Conservation (phyloP, 2,329 filamentous ascomycete genomes). For the Colletotrichum caudatum region DNA sequence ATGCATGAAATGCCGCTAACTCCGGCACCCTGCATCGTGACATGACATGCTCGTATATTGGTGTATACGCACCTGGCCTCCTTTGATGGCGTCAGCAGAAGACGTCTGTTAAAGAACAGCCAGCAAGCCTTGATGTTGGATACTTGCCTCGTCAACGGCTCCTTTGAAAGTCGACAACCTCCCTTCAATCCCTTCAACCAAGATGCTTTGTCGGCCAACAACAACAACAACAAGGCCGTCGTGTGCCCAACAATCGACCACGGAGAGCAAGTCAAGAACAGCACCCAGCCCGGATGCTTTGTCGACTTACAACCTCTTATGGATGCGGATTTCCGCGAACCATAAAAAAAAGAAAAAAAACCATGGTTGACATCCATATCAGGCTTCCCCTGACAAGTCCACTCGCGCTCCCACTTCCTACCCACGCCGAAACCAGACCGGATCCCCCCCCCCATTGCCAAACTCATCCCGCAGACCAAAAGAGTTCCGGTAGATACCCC, state of each 20-base stretch:
- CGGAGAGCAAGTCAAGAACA: background rate
- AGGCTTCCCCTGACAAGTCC: background rate
- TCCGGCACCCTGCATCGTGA: background rate
- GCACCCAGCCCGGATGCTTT: background rate
- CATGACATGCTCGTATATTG: too few relatives aligned
- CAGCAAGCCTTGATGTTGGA: background rate
- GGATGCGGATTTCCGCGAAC: background rate
- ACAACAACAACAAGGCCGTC: too few relatives aligned
- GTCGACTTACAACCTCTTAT: background rate
- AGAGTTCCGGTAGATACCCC: too few relatives aligned
- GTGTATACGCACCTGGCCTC: background rate
- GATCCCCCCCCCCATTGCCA: background rate
- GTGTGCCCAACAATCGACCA: background rate
- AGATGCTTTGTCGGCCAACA: background rate
- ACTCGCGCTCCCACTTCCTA: too few relatives aligned
- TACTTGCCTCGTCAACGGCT: background rate
- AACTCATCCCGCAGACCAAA: too few relatives aligned
- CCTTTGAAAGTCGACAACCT: background rate
- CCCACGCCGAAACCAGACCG: background rate
- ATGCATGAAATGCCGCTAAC: background rate
- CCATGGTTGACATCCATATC: background rate
- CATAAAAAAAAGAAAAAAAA: fast-evolving
- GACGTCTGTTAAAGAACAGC: too few relatives aligned
- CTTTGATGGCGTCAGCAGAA: background rate
- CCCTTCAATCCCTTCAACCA: background rate